Evolutionary conservation across 2,329 filamentous ascomycete genomes (phyloP), one percentile per base, ranked within the genome.

Genomic region (Stenocarpella maydis): DNA sequence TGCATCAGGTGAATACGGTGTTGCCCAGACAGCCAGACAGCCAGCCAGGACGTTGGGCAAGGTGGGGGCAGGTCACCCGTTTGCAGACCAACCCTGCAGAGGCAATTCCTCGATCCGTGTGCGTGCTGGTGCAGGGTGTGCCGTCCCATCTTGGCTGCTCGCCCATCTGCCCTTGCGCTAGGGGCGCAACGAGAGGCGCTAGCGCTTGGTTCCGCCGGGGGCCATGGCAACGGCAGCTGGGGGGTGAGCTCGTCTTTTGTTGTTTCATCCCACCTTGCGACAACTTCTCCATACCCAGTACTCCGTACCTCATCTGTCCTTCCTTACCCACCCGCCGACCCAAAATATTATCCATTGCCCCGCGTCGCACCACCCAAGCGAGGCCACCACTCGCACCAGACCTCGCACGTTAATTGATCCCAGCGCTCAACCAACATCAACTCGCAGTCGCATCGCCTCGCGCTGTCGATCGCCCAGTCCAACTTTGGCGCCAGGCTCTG

Each of bases 201-300:
- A 63, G n/a, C 28, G 58, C 43, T 26, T 49, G 58, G 58, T 63
- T 47, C 58, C 58, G 58, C 58, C 37, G 58, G 58, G 58, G 43
- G 28, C 58, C 58, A 28, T 63, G 58, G 58, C 58, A 63, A 63
- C 58, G 58, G 58, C 43, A 24, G 34, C 24, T 41, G 58, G 58
- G 28, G 43, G 58, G 28, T 24, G 43, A 63, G 58, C 58, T 63
- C 58, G 28, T 49, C 58, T 63, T 49, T 63, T 63, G 58, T 63
- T 63, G 58, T 63, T 63, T 63, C 58, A 63, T 63, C 43, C 58
- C 58, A 61, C 58, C 41, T 61, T 61, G 58, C 58, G 58, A 63
- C 58, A 8, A 31, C 41, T 5, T 28, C 55, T 58, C 43, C 14
- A 21, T 12, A n/a, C n/a, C n/a, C n/a, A n/a, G n/a, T n/a, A n/a